Percentiles rank a stretch among this genome's conserved stretches.
Conservation (phyloP, 2,329 filamentous ascomycete species). For the Chaetomium sp. region DNA sequence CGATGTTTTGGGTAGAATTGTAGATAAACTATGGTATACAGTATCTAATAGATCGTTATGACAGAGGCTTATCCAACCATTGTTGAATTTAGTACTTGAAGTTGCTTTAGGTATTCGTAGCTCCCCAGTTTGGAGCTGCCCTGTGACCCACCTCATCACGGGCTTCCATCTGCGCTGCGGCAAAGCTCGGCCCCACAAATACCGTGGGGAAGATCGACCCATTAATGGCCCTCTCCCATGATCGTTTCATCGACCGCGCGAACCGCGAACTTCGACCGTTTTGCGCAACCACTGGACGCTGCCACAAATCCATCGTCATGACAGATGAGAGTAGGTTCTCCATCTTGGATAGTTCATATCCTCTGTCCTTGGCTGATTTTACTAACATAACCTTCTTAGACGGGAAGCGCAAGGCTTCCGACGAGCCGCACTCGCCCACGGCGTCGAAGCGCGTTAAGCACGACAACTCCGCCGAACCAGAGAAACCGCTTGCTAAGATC, state of each 20-base stretch:
- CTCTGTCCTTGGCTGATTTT: background rate
- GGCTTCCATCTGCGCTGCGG: too few relatives aligned
- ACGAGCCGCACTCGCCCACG: conserved; percentile 56
- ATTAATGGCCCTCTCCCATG: conserved; percentile 1
- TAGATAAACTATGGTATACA: too few relatives aligned
- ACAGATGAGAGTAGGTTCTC: conserved; percentile 24
- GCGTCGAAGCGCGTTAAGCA: conserved; percentile 61
- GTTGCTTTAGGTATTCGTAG: too few relatives aligned
- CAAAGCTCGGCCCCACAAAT: background rate
- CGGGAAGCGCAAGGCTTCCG: conserved; percentile 66
- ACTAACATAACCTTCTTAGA: conserved; percentile 29
- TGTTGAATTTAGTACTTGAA: too few relatives aligned
- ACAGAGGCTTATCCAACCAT: too few relatives aligned
- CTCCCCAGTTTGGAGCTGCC: too few relatives aligned
- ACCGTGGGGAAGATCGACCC: background rate
- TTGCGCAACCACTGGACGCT: background rate
- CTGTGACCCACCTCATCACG: too few relatives aligned
- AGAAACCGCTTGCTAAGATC: conserved; percentile 48
- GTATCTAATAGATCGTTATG: too few relatives aligned
- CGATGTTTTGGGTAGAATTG: too few relatives aligned
- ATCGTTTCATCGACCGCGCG: background rate
- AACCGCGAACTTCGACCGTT: background rate
- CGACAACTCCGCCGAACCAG: conserved; percentile 37
- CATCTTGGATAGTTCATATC: background rate
- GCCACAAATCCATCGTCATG: conserved; percentile 18